Conservation (phyloP, 2,329 filamentous ascomycete species). For the Trichothecium roseum region DNA sequence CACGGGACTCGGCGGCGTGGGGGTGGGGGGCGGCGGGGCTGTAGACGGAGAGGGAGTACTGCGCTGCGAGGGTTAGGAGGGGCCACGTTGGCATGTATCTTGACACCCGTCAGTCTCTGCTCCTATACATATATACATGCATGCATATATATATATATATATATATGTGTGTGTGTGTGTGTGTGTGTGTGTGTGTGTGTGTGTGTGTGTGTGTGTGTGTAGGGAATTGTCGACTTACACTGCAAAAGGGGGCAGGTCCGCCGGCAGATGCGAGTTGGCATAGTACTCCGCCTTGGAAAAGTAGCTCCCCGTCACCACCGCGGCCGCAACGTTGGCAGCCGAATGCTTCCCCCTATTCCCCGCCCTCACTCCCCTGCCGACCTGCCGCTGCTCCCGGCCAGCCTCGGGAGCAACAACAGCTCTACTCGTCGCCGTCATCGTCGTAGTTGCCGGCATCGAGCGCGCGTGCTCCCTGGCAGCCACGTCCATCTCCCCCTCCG, state of each 20-base stretch:
- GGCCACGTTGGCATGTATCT: constrained; percentile 68
- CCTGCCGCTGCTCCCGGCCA: no score
- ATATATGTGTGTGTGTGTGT: no score
- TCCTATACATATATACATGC: no score
- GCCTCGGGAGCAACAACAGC: no score
- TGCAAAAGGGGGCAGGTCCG: constrained; percentile 55
- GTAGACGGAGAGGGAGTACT: constrained; percentile 69
- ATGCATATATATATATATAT: no score
- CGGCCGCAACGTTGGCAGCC: constrained; percentile 3
- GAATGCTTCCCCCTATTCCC: constrained; percentile 1
- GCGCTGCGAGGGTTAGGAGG: constrained; percentile 66
- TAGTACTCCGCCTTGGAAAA: constrained; percentile 74
- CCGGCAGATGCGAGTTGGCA: constrained; percentile 63
- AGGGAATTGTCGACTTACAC: constrained; percentile 37
- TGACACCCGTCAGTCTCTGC: background rate
- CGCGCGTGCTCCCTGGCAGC: no score
- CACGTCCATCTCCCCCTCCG: no score
- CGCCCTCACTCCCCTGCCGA: no score
- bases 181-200: no score
- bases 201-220: background rate
- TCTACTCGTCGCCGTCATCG: no score
- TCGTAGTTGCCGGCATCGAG: no score
- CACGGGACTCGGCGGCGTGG: constrained; percentile 42
- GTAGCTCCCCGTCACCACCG: constrained; percentile 38
- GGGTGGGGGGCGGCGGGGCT: constrained; percentile 51